phyloP scores from a whole-genome alignment of 305 asterid genomes.

The Coffea humblotiana region DNA sequence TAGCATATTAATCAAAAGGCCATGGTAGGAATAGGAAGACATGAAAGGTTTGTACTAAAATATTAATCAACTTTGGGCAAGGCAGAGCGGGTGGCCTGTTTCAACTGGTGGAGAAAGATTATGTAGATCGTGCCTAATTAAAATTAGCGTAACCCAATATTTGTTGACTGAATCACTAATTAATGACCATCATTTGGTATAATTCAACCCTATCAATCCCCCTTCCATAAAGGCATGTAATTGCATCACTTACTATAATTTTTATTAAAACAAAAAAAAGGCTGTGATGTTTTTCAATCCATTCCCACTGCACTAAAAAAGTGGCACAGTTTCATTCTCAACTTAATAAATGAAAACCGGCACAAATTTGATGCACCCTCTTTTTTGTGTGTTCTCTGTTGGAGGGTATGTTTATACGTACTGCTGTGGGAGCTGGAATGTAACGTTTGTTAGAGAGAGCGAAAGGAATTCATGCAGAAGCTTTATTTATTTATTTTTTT shows the following conservation, averaged over 20 bases:
- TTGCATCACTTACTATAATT: conserved; percentile 5
- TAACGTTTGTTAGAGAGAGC: not conserved
- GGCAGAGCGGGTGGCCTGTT: conserved; percentile 18
- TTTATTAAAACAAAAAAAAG: not conserved
- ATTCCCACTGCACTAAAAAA: not conserved
- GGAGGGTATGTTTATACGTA: not conserved
- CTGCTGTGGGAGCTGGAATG: not conserved
- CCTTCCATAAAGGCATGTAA: not conserved
- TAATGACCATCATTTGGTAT: not conserved
- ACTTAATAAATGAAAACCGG: not conserved
- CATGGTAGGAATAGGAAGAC: conserved; percentile 10
- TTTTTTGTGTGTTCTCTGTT: not conserved
- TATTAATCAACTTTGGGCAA: not conserved
- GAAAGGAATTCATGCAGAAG: not conserved
- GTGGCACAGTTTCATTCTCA: not conserved
- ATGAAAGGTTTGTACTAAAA: not conserved
- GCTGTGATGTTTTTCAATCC: not conserved
- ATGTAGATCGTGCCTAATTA: conserved; percentile 26
- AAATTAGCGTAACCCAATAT: conserved; percentile 41
- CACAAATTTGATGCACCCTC: not conserved
- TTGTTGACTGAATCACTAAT: not conserved
- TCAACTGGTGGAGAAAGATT: conserved; percentile 24
- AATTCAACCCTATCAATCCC: conserved; percentile 6
- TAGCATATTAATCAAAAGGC: not conserved
- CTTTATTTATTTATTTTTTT: not conserved